These are phyloP conservation scores for Picochlorum costavermella DNA, from an alignment of 139 green algal species.

Conservation along the genomic window DNA sequence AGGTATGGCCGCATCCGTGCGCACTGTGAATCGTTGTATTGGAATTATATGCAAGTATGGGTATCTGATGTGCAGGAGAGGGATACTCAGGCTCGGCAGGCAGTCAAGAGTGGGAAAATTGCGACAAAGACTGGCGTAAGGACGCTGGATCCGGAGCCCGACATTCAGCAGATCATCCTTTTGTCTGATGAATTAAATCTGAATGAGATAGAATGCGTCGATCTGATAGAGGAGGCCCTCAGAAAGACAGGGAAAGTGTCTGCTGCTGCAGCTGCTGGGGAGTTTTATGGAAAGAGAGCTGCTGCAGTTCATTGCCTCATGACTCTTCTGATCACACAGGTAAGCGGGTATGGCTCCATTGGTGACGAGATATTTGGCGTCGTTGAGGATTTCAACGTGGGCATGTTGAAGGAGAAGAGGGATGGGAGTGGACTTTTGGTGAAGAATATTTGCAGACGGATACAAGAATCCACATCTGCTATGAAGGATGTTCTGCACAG, in stretches of 20 bases:
- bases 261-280: constrained; percentile 41
- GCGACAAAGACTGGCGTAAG: constrained; percentile 35
- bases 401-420: constrained; percentile 27
- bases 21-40: background rate
- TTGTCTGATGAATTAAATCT: constrained; percentile 54
- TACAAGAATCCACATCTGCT: constrained; percentile 26
- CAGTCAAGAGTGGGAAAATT: constrained; percentile 38
- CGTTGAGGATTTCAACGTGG: constrained; percentile 29
- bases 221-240: constrained; percentile 43
- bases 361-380: background rate
- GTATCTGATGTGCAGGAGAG: constrained; percentile 26
- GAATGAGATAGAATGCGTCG: constrained; percentile 52
- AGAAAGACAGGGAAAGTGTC: constrained; percentile 37
- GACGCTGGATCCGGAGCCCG: constrained; percentile 52
- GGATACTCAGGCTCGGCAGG: constrained; percentile 31
- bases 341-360: background rate
- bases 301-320: constrained; percentile 31
- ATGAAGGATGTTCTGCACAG: constrained; percentile 27
- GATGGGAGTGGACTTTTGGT: constrained; percentile 29
- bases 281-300: constrained; percentile 52
- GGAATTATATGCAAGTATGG: background rate
- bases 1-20: constrained; percentile 26
- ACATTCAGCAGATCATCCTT: constrained; percentile 46
- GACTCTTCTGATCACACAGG: constrained; percentile 41
- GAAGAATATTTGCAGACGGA: constrained; percentile 29